Evolutionary conservation across 768 basidiomycete genomes (phyloP).

Genomic region (Boletus speciosus): DNA sequence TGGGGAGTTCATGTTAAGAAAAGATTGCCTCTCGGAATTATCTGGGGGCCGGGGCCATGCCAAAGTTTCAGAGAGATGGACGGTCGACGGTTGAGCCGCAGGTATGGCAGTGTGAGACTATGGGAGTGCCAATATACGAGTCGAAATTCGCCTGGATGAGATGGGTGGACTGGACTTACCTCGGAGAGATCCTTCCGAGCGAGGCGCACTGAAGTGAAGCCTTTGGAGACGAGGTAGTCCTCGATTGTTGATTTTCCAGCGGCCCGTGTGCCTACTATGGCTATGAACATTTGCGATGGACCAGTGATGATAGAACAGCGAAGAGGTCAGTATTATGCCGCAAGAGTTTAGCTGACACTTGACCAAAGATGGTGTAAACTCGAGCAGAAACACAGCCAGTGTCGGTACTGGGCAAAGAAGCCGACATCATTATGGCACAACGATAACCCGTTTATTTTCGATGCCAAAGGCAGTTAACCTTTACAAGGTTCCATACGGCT

Average conservation of each 20-base stretch:
- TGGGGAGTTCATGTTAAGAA: slow-evolving; percentile 23
- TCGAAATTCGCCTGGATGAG: neutral
- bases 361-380: neutral
- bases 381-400: neutral
- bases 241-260: slow-evolving; percentile 61
- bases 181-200: slow-evolving; percentile 13
- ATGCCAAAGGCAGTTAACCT: neutral
- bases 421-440: neutral
- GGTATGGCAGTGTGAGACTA: slow-evolving; percentile 7
- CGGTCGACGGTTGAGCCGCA: neutral
- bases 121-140: neutral
- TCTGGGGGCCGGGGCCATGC: neutral
- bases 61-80: neutral
- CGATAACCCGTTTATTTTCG: too few species aligned
- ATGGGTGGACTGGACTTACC: slow-evolving; percentile 10
- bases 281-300: slow-evolving; percentile 53
- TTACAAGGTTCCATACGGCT: neutral
- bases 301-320: neutral
- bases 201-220: slow-evolving; percentile 52
- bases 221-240: slow-evolving; percentile 56
- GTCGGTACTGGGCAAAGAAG: neutral
- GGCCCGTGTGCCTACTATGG: slow-evolving; percentile 59
- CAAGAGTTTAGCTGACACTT: neutral
- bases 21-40: slow-evolving; percentile 9
- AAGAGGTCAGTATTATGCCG: neutral